Evolutionary conservation across 768 basidiomycete species (phyloP), one percentile per base, ranked within the genome.

Genomic region (Sarcodon aspratus): DNA sequence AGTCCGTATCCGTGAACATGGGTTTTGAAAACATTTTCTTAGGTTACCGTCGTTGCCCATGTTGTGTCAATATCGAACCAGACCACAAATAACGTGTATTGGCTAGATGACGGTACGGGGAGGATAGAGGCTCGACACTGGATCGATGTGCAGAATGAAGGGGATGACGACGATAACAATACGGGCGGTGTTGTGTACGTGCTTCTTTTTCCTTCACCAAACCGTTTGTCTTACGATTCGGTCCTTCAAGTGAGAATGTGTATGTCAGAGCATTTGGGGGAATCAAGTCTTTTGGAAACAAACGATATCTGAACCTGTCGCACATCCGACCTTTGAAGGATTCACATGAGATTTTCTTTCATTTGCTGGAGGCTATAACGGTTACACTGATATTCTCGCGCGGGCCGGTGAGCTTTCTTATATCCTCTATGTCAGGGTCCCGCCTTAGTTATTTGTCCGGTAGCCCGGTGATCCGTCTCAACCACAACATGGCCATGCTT

Each of bases 21-120:
- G 27, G 7, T 45, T 45, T 18, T 35, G 38, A 27, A 27, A 10
- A 48, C 2, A 34, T 44, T 18, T 37, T 31, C 12, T 53, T 53
- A 92, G 88, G 67, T 92, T 33, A 79, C 83, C 0, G 55, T 89
- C 38, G 82, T 92, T 3, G 90, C 77, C 2, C 78, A 84, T 56
- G 80, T 96, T 3, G 68, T 78, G 9, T 76, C 78, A 13, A 69
- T 88, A 31, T 72, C 81, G 51, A 66, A 68, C 7, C 83, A 85
- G 52, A 73, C 87, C 3, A 97, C 94, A 2, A 92, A 94, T 56
- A 77, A 76, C 49, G 78, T 82, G 34, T 91, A 90, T 59, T 64
- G 69, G 50, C 68, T 99, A 5, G 86, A 93, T 50, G 95, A 99
- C 61, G 91, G 93, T 10, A 87, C 88, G 2, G 91, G 84, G 17